These are phyloP conservation scores for Taiozyma onychis DNA, from an alignment of 1,139 yeast species.

Conservation along the genomic window DNA sequence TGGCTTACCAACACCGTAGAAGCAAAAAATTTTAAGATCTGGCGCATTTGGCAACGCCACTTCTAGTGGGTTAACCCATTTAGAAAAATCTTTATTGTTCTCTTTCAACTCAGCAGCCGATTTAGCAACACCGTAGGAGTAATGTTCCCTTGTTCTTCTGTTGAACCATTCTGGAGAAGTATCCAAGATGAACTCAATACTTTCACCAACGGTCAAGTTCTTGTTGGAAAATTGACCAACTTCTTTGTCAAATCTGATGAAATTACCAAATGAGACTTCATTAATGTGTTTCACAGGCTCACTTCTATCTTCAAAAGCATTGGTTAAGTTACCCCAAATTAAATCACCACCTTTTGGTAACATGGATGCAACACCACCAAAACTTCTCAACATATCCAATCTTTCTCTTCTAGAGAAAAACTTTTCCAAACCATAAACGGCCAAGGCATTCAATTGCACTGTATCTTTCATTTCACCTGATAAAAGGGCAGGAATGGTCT, in stretches of 20 bases:
- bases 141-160: slow-evolving; percentile 57
- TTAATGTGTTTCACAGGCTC: slow-evolving; percentile 1
- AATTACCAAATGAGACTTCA: slow-evolving; percentile 61
- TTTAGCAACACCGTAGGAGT: slow-evolving; percentile 72
- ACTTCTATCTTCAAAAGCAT: slow-evolving; percentile 25
- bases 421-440: slow-evolving; percentile 90
- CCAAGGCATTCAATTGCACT: slow-evolving; percentile 85
- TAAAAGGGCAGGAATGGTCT: slow-evolving; percentile 81
- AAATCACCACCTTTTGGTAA: slow-evolving; percentile 89
- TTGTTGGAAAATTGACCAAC: slow-evolving; percentile 35
- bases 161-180: slow-evolving; percentile 74
- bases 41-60: slow-evolving; percentile 92
- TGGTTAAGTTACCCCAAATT: slow-evolving; percentile 68
- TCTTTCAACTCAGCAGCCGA: slow-evolving; percentile 49
- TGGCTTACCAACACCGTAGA: slow-evolving; percentile 94
- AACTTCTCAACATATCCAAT: slow-evolving; percentile 73
- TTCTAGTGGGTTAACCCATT: slow-evolving; percentile 93
- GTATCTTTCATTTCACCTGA: slow-evolving; percentile 99
- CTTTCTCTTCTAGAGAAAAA: slow-evolving; percentile 89
- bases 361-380: slow-evolving; percentile 96
- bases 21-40: slow-evolving; percentile 79
- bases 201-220: slow-evolving; percentile 59
- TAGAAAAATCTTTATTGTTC: slow-evolving; percentile 65
- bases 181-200: slow-evolving; percentile 59
- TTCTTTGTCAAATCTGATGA: slow-evolving; percentile 55